Evolutionary conservation across 495 filamentous ascomycete genomes (phyloP), one percentile per base, ranked within the genome.

Genomic region (Geopyxis carbonaria): DNA sequence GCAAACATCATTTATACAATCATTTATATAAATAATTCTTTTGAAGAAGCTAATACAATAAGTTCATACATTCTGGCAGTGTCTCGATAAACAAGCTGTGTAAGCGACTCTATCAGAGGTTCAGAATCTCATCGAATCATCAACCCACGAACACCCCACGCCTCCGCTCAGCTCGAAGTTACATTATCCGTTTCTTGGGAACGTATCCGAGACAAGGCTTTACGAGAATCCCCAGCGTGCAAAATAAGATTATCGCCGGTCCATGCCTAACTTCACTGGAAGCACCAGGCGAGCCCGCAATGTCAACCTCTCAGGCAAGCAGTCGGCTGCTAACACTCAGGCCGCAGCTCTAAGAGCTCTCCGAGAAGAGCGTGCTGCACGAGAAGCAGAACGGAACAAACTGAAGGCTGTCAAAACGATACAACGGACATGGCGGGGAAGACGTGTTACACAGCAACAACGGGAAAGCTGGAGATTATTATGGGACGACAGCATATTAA

Each of bases 241-340:
- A n/a, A n/a, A n/a, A 28, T 13, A 28, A 7, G 13, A 28, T 13
- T 7, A 28, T 7, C 31, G 31, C 7, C 14, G 11, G 10, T 28
- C 16, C 6, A 39, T 39, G 36, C 30, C 30, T 25, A 39, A 39
- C 27, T 97, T 97, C 60, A 87, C 80, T 20, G 89, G 89, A 41
- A 80, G 58, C 62, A 78, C 85, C 48, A 75, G 84, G 48, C 78
- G 77, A 40, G 76, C 75, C 35, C 78, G 89, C 38, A 81, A 93
- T 56, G 83, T 97, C 47, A 93, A 97, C 58, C 76, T 97, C 42
- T 87, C 82, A 36, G 91, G 86, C 47, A 80, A 45, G 71, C 73
- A 50, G 64, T 59, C 40, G 82, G 89, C 59, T 76, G 80, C 20
- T 82, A 11, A 85, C 58, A 73, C 76, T 44, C 61, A 70, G 54